These are phyloP conservation scores for Sporothrix curviconia DNA, from an alignment of 2,329 filamentous ascomycete species.

Conservation along the genomic window DNA sequence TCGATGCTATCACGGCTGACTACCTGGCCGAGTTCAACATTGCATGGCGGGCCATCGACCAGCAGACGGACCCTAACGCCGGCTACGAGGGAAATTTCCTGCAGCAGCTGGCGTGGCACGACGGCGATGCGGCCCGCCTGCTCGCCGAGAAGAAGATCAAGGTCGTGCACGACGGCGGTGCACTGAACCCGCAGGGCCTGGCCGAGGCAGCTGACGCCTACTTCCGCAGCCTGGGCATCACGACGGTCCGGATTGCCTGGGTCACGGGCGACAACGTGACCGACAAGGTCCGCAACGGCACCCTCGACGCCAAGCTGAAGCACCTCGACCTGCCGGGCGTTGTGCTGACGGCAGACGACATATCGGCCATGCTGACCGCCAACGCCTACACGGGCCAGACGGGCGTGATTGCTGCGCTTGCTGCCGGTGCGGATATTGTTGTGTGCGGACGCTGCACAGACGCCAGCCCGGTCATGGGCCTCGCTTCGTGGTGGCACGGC, in stretches of 20 bases:
- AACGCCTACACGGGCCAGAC: slow-evolving; percentile 47
- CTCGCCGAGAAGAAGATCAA: slow-evolving; percentile 38
- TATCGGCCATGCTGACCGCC: slow-evolving; percentile 24
- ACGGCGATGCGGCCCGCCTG: slow-evolving; percentile 19
- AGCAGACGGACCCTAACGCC: slow-evolving; percentile 21
- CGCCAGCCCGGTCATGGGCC: slow-evolving; percentile 46
- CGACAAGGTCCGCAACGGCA: background rate
- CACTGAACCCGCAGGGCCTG: slow-evolving; percentile 43
- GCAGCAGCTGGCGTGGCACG: slow-evolving; percentile 22
- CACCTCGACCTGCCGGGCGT: background rate
- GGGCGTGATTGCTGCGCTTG: slow-evolving; percentile 38
- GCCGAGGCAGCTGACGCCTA: slow-evolving; percentile 25
- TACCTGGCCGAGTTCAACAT: slow-evolving; percentile 27
- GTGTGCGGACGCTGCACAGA: slow-evolving; percentile 37
- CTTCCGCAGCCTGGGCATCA: slow-evolving; percentile 11
- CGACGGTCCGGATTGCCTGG: slow-evolving; percentile 35
- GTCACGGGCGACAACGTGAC: slow-evolving; percentile 39
- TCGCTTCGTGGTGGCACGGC: slow-evolving; percentile 48
- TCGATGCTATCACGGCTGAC: slow-evolving; percentile 23
- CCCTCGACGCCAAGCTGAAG: background rate
- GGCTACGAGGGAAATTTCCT: slow-evolving; percentile 28
- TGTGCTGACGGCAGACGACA: background rate
- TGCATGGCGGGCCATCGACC: slow-evolving; percentile 28
- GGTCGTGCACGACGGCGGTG: slow-evolving; percentile 43
- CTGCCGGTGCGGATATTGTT: slow-evolving; percentile 37